Base-by-base conservation (phyloP, 2,329 filamentous ascomycete genomes). In the Esteya vermicola region DNA sequence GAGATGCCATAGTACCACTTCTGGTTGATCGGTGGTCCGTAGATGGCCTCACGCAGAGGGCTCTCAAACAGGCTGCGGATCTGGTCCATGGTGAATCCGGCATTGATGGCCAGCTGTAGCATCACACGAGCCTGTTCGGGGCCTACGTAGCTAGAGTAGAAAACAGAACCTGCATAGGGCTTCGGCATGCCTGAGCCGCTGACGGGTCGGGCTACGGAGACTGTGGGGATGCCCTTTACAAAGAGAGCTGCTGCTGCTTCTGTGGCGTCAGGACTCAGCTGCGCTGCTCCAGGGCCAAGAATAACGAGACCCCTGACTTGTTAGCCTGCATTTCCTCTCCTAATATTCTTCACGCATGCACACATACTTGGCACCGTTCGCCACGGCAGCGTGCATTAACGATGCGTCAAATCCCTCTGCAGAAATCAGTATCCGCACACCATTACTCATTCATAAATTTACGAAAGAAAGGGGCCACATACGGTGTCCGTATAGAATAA, bases 401-500 rank as follows among this genome's bases (percentile, higher is more conserved):
- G 54, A 21, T 52, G 18, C 65, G 56, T 44, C 66, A 50, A 71
- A 65, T 42, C 65, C 68, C 47, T 75, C 53, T 56, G 37, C 12
- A 3, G 8, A 8, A 2, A 8, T 25, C 8, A 22, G 36, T 23
- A 10, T 19, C 6, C n/a, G n/a, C n/a, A n/a, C n/a, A n/a, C n/a
- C n/a, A n/a, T n/a, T n/a, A n/a, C n/a, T n/a, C 13, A n/a, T n/a
- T n/a, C n/a, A 16, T 8, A 31, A 16, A 31, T n/a, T 9, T 18
- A 14, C 12, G n/a, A 4, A n/a, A n/a, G n/a, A n/a, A n/a, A n/a
- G n/a, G n/a, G n/a, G n/a, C 4, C 4, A 50, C 53, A 41, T 43
- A 56, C 53, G 64, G 51, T 76, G 63, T 0, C 66, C 62, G 51
- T 71, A 74, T 5, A 76, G 50, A 21, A 76, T 67, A 44, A 72